Base-by-base conservation (phyloP, 768 basidiomycete genomes). In the Sporobolomyces phaffii region DNA sequence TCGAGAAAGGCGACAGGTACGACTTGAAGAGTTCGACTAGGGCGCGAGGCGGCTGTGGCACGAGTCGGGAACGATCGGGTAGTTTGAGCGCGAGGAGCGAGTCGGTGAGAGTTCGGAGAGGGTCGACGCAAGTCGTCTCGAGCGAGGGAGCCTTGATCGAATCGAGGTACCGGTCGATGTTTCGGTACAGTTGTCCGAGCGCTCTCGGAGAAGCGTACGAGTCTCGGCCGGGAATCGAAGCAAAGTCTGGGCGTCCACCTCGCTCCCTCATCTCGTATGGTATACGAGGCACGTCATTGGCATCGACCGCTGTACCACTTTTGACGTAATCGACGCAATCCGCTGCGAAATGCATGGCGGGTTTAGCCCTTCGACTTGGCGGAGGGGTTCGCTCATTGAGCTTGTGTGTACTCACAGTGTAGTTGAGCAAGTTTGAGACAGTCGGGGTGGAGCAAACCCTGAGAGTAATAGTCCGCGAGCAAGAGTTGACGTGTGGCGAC, bases 191-290 rank as follows among this genome's bases (percentile, higher is more conserved):
- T 49, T 82, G 77, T 5, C 90, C 90, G 15, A 91, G 81, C 0
- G 87, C 88, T 6, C 84, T 82, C 26, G 77, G 79, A 3, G 89
- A 90, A 52, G 81, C 79, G 73, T 91, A 91, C 76, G 86, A 86
- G 69, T 89, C 86, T 2, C 82, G 82, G 24, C 81, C 73, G 10
- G 83, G 81, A 28, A 79, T 76, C 0, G 73, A 71, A 76, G 57
- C 41, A 33, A 62, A 70, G 56, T 70, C 68, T 17, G 68, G 68
- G 10, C 53, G 49, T 10, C 60, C 65, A 17, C 65, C 65, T 24
- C 54, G 45, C 31, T 15, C 31, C 34, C n/a, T 11, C 41, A 58
- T 44, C 22, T 29, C 38, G 28, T 18, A 14, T 0, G 64, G 41
- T 1, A 44, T 15, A 0, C 17, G n/a, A 3, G 64, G 68, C 11